Evolutionary conservation across 441 rosid genomes (phyloP), one percentile per base, ranked within the genome.

Genomic region (Kokia cookei): DNA sequence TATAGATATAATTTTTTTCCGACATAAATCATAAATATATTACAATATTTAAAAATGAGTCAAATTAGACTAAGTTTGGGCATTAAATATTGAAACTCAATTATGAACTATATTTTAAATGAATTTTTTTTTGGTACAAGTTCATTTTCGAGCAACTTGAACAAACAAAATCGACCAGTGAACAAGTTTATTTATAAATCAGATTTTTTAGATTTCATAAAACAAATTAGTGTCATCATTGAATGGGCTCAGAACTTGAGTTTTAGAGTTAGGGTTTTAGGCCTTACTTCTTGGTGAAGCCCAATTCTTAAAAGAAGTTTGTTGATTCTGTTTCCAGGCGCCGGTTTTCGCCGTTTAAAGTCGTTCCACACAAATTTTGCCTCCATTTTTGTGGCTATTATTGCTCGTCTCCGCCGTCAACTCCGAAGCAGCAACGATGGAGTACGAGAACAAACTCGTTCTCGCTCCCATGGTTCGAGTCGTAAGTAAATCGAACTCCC

Each of bases 401-500:
- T 54, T 26, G 4, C 10, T n/a, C 22, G 13, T 63, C 70, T 42
- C 22, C 2, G 37, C 10, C 32, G 37, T 2, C 9, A 19, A 42
- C 12, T 61, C n/a, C 35, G 65, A 15, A 61, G 45, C 24, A 32
- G 2, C 37, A 65, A 77, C 7, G 72, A 93, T 93, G 98, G 97
- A 93, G 71, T 93, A 88, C 87, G 69, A 69, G 74, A 84, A 88
- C 84, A 94, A 90, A 90, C 88, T 86, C 3, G 87, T 92, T 8
- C 94, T 94, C 7, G 98, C 96, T 84, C 98, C 98, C 70, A 94
- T 94, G 96, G 97, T 92, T 83, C 91, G 98, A 75, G 91, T 90
- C 73, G 97, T 93, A 77, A 84, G 97, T 89, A 14, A 19, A 74
- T n/a, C 0, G 40, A 68, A 27, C 73, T 14, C 53, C 27, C 19